Evolutionary conservation across 2,329 filamentous ascomycete species (phyloP).

Genomic region (Epichloe bromicola): DNA sequence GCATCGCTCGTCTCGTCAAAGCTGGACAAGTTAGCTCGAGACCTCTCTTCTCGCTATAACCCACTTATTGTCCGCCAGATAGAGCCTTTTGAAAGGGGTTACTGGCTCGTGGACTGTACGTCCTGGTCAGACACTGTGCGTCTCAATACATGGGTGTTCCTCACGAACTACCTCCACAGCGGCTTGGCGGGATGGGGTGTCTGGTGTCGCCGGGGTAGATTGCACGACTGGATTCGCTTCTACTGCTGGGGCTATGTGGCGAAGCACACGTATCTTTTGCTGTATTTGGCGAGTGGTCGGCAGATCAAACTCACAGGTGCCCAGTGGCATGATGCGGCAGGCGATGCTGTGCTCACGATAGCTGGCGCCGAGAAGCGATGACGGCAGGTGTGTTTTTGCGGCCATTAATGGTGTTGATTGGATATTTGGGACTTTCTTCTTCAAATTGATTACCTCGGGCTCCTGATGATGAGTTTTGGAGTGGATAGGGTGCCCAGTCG

Average conservation of each 20-base stretch:
- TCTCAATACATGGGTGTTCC: slow-evolving; percentile 45
- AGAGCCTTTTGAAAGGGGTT: slow-evolving; percentile 56
- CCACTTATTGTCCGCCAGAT: slow-evolving; percentile 24
- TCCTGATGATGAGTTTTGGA: no score
- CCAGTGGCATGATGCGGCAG: slow-evolving; percentile 54
- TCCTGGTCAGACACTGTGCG: slow-evolving; percentile 38
- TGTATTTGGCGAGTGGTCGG: slow-evolving; percentile 60
- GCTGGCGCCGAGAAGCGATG: slow-evolving; percentile 9
- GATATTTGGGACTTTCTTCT: background rate
- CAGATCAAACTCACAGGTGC: slow-evolving; percentile 43
- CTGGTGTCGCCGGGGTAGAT: slow-evolving; percentile 35
- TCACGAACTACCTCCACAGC: slow-evolving; percentile 44
- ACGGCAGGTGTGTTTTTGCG: background rate
- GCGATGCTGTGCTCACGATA: slow-evolving; percentile 35
- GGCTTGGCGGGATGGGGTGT: slow-evolving; percentile 56
- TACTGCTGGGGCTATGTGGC: slow-evolving; percentile 70
- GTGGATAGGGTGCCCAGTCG: no score
- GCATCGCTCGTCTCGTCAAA: slow-evolving; percentile 43
- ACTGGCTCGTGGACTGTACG: slow-evolving; percentile 55
- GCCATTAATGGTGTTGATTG: background rate
- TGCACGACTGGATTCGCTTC: slow-evolving; percentile 40
- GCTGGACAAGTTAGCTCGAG: slow-evolving; percentile 37
- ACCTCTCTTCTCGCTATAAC: slow-evolving; percentile 38
- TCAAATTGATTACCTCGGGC: no score
- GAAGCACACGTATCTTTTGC: slow-evolving; percentile 58